Evolutionary conservation across 345 rosid species (phyloP), one percentile per base, ranked within the genome.

Genomic region (Conringia planisiliqua): DNA sequence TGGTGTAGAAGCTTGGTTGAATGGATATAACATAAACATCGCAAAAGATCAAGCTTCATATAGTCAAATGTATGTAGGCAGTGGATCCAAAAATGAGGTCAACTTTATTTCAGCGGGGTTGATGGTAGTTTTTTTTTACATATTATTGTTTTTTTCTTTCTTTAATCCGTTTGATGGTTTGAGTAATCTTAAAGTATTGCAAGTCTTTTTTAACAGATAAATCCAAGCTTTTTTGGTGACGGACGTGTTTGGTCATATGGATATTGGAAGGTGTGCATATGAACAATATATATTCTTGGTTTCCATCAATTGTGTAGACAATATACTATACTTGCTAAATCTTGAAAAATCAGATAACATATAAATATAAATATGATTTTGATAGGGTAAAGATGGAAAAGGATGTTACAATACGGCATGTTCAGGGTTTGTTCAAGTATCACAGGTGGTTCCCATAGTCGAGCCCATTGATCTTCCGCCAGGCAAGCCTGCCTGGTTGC

Each of bases 341-440:
- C 8, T 1, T 29, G 14, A n/a, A n/a, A 3, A 38, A 47, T n/a
- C n/a, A 9, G 20, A 3, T 56, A 55, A 55, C 2, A 44, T 44
- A 17, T 58, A 5, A 13, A 20, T 5, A 20, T 22, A 22, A 59
- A 62, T 50, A 50, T 62, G 13, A 18, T 30, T 33, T 50, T 47
- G n/a, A 30, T 47, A 73, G 70, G 77, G 64, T 64, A 64, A 73
- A 42, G 13, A 64, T 54, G 57, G 71, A 32, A 62, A 62, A 4
- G 29, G 57, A 20, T 73, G 71, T 33, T 73, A 30, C 27, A 73
- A 73, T 55, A 64, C 43, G 0, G 29, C 8, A 14, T 73, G 77
- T 16, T 39, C 38, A 7, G 65, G 77, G 4, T 73, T 73, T 64
- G 47, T 73, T 64, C 71, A 73, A 65, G 64, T 73, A 29, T 61